A percentile compares a stretch with the other conserved stretches of the same genome.
Conservation (phyloP, 495 filamentous ascomycete genomes). For the Viridothelium virens region DNA sequence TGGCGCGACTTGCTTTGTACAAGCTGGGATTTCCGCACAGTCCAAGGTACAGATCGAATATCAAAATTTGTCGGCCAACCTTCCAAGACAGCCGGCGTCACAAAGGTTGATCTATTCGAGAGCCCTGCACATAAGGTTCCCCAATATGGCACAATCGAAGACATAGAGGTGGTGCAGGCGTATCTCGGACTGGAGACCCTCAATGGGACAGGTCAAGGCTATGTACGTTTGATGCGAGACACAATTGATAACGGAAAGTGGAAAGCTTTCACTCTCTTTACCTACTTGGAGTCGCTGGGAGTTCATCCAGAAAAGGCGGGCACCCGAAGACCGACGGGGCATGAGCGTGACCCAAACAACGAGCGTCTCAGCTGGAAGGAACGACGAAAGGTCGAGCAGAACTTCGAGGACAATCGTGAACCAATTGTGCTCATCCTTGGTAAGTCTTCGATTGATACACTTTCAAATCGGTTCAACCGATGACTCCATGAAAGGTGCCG, state of each 20-base stretch:
- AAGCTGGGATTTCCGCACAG: constrained; percentile 27
- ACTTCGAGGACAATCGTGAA: constrained; percentile 47
- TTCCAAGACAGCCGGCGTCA: background rate
- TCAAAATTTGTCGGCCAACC: constrained; percentile 13
- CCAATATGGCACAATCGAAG: constrained; percentile 14
- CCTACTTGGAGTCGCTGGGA: constrained; percentile 21
- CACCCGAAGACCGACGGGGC: constrained; percentile 23
- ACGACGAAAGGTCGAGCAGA: constrained; percentile 45
- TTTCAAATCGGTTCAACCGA: constrained; percentile 24
- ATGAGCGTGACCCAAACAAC: constrained; percentile 15
- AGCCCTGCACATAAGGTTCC: background rate
- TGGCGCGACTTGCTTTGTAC: constrained; percentile 30
- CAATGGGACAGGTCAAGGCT: constrained; percentile 21
- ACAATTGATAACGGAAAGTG: constrained; percentile 15
- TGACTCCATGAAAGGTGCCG: constrained; percentile 34
- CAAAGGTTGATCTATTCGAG: background rate
- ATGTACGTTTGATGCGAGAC: constrained; percentile 17
- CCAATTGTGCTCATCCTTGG: constrained; percentile 63
- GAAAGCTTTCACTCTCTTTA: constrained; percentile 28
- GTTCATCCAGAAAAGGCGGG: constrained; percentile 19
- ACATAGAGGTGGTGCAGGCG: constrained; percentile 24
- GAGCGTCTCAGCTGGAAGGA: constrained; percentile 55
- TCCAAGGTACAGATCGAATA: constrained; percentile 20
- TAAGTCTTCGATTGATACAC: constrained; percentile 21
- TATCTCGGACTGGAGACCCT: constrained; percentile 28